Evolutionary conservation across 352 stramenopile genomes (phyloP), one percentile per base, ranked within the genome.

Genomic region (Paralagenidium karlingii): DNA sequence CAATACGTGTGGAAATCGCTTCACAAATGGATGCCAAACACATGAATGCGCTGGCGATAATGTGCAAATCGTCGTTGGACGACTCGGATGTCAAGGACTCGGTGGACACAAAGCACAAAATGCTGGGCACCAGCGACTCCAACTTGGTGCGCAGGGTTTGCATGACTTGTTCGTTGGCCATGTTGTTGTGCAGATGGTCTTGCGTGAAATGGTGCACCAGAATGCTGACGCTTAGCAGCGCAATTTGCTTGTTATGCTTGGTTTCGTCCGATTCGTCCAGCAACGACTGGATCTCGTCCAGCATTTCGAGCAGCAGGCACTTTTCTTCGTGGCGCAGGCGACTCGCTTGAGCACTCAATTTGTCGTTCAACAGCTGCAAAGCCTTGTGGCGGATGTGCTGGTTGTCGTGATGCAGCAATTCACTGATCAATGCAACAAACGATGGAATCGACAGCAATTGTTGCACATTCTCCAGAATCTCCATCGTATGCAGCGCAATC

Each of bases 291-390:
- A 94, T 57, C 43, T 89, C 75, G 25, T 85, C 75, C 13, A 94
- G 45, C 78, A 94, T 90, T 34, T 94, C 80, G 11, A 94, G 67
- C 41, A 90, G 91, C 8, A 91, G 51, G 34, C 90, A 49, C 48
- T 74, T 62, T 46, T 94, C 80, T 18, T 74, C 73, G 7, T 58
- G 58, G 8, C 67, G 66, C 3, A 94, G 41, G 24, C 66, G 60
- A 8, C 48, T 49, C 12, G 74, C 67, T 29, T 85, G 63, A 16
- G 78, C 68, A 19, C 88, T 65, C 2, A 94, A 59, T 7, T 76
- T 75, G 37, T 88, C 78, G 44, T 90, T 91, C 38, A 94, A 87
- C 12, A 94, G 54, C 55, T 89, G 74, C 68, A 94, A 85, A 5
- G 80, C 80, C 46, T 86, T 86, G 51, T 88, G 86, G 21, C 80